Percentiles rank a stretch among this genome's conserved stretches.
Conservation (phyloP, 2,329 filamentous ascomycete genomes). For the Xylaria sp. region DNA sequence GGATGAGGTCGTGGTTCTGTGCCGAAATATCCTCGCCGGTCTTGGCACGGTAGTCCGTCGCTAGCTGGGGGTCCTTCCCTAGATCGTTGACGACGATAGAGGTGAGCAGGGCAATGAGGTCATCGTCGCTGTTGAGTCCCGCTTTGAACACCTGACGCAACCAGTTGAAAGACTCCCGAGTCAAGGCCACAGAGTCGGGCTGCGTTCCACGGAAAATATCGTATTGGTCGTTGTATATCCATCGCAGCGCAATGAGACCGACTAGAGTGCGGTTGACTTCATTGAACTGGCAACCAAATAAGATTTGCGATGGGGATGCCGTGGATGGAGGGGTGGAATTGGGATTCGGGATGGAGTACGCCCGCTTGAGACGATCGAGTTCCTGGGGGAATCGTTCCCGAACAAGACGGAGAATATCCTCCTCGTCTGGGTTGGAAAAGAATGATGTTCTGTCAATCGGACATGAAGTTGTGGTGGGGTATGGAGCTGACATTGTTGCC, state of each 20-base stretch:
- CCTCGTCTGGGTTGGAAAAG: slow-evolving; percentile 29
- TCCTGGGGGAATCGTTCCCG: slow-evolving; percentile 44
- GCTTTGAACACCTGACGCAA: slow-evolving; percentile 42
- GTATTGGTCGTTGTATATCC: slow-evolving; percentile 51
- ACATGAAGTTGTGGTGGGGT: too few relatives aligned
- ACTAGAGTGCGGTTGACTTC: slow-evolving; percentile 54
- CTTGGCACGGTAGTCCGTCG: slow-evolving; percentile 31
- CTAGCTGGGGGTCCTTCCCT: slow-evolving; percentile 50
- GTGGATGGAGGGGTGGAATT: slow-evolving; percentile 22
- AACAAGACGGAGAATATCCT: slow-evolving; percentile 43
- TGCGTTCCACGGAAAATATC: slow-evolving; percentile 47
- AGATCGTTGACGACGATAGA: slow-evolving; percentile 52
- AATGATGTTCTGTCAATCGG: slow-evolving; percentile 3
- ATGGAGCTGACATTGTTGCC: slow-evolving; percentile 1
- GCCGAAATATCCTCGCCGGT: slow-evolving; percentile 39
- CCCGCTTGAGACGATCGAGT: slow-evolving; percentile 46
- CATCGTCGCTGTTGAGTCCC: slow-evolving; percentile 32
- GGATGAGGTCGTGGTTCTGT: slow-evolving; percentile 48
- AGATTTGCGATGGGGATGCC: slow-evolving; percentile 44
- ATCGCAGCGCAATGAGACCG: slow-evolving; percentile 50
- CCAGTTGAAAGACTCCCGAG: slow-evolving; percentile 45
- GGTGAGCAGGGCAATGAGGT: slow-evolving; percentile 48
- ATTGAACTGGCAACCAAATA: slow-evolving; percentile 49
- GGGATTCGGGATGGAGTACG: slow-evolving; percentile 41
- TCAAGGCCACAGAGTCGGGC: slow-evolving; percentile 39